A percentile compares a stretch with the other conserved stretches of the same genome.
These are phyloP conservation scores for Prunus campanulata DNA, from an alignment of 306 rosid genomes.

Conservation along the genomic window DNA sequence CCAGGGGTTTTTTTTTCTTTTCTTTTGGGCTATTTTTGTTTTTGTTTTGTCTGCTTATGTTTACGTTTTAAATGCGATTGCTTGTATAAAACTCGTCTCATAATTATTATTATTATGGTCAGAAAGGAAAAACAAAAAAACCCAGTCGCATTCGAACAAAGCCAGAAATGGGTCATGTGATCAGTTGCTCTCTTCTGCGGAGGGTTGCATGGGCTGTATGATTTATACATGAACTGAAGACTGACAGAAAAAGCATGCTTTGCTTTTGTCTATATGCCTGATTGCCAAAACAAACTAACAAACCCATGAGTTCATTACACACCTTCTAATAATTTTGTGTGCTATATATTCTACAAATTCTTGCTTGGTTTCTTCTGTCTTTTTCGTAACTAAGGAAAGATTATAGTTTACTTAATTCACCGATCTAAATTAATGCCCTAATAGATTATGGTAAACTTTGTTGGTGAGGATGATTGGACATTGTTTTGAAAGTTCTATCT, in stretches of 20 bases:
- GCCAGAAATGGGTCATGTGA: slow-evolving; percentile 1
- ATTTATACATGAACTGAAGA: neutral
- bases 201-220: slow-evolving; percentile 1
- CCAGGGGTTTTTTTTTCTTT: neutral
- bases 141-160: neutral
- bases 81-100: neutral
- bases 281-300: neutral
- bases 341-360: neutral
- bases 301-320: neutral
- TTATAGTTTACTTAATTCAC: neutral
- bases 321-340: neutral
- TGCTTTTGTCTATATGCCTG: neutral
- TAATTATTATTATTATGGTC: too few relatives aligned
- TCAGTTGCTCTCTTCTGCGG: neutral
- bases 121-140: too few relatives aligned
- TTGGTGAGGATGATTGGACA: neutral
- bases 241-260: slow-evolving; percentile 4
- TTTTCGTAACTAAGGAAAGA: neutral
- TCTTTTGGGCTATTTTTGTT: neutral
- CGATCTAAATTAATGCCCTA: neutral
- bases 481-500: neutral
- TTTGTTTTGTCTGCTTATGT: slow-evolving; percentile 39
- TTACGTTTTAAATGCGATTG: neutral
- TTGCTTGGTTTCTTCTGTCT: neutral
- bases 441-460: neutral